Evolutionary conservation across 2,329 filamentous ascomycete genomes (phyloP).

Genomic region (Metarhizium robertsii): DNA sequence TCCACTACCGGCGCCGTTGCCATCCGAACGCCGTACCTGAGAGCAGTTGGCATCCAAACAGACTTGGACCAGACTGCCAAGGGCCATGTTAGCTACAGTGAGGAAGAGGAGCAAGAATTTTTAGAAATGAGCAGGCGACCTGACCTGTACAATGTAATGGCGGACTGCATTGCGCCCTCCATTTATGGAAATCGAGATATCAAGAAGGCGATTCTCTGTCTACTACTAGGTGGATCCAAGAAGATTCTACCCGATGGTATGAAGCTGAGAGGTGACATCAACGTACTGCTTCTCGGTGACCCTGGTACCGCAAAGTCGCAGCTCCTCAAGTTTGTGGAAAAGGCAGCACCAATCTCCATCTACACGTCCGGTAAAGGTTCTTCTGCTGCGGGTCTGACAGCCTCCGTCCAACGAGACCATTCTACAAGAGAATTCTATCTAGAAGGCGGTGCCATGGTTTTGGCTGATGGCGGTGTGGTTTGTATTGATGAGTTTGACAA

Average conservation of each 20-base stretch:
- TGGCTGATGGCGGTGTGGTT: constrained; percentile 92
- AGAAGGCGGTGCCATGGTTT: constrained; percentile 96
- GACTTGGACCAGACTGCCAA: constrained; percentile 86
- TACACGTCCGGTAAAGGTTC: constrained; percentile 99
- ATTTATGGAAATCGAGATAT: constrained; percentile 96
- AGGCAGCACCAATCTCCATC: constrained; percentile 90
- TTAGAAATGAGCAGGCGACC: constrained; percentile 79
- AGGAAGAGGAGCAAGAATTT: constrained; percentile 97
- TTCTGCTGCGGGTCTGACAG: constrained; percentile 92
- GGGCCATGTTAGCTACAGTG: constrained; percentile 73
- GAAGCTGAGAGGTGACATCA: constrained; percentile 96
- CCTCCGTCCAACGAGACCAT: constrained; percentile 88
- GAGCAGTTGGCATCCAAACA: constrained; percentile 84
- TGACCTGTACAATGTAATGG: constrained; percentile 86
- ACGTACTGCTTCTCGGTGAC: constrained; percentile 91
- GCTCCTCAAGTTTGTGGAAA: constrained; percentile 93
- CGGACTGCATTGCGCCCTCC: constrained; percentile 88
- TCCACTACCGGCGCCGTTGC: constrained; percentile 73
- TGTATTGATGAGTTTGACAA: constrained; percentile 99
- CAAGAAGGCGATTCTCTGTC: constrained; percentile 92
- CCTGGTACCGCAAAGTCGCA: constrained; percentile 98
- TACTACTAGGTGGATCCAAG: constrained; percentile 90
- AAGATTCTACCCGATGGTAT: constrained; percentile 97
- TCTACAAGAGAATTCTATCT: constrained; percentile 94
- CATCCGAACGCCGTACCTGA: constrained; percentile 88